Evolutionary conservation across 169 alveolate genomes (phyloP), one percentile per base, ranked within the genome.

Genomic region (Plasmodium berghei): DNA sequence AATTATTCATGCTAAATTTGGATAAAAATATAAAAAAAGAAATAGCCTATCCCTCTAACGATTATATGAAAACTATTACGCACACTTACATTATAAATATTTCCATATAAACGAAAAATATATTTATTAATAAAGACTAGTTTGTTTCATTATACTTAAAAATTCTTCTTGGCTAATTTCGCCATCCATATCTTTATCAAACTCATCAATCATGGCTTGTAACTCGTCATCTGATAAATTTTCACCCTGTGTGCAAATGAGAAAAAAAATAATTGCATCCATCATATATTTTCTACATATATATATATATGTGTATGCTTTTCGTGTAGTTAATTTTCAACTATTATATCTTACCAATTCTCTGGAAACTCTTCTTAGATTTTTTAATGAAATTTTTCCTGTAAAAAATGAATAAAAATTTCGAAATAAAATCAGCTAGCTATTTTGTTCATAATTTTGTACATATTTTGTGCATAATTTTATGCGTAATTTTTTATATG

Each of bases 181-280:
- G 3, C 99, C 99, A 94, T 98, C 99, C 87, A 97, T 96, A 91
- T 98, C 99, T 62, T 95, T 93, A 91, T 98, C 99, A 72, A 99
- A 98, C 88, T 98, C 99, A 87, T 98, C 99, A 55, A 98, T 96
- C 99, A 98, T 98, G 73, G 98, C 99, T 89, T 97, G 98, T 46
- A 98, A 95, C 87, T 98, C 99, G 42, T 98, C 99, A 75, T 98
- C 99, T 54, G 99, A 93, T 69, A 98, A 93, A 49, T 96, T 97
- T 72, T 98, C 99, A 24, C 99, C 99, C 97, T 94, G 49, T 42
- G 55, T 20, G 28, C 72, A 87, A 40, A 49, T 9, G 40, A 48
- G 18, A 74, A 26, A 87, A 14, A 64, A 18, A 56, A 52, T 52
- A 52, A 14, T 12, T 14, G 6, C 59, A 16, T 52, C 8, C 59